Evolutionary conservation across 768 basidiomycete genomes (phyloP), one percentile per base, ranked within the genome.

Genomic region (Gelatoporia subvermispora): DNA sequence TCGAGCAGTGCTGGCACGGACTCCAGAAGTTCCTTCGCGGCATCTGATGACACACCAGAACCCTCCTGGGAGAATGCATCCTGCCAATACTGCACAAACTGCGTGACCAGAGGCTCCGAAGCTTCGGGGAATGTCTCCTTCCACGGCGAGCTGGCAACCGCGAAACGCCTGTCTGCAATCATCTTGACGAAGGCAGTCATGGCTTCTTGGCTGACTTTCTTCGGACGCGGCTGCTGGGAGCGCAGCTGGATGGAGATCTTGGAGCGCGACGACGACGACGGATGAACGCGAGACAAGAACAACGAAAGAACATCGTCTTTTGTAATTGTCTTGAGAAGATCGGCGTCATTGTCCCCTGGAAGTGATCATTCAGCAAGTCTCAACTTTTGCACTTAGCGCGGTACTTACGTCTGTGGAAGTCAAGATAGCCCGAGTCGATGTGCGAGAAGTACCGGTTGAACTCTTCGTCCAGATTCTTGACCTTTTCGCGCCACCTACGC

Each of bases 381-480:
- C 8, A n/a, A 31, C 7, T 31, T 7, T 31, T 31, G 8, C 23
- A 46, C 18, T 40, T 13, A 21, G 16, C 24, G 36, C 16, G 42
- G 15, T 10, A 77, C 85, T 65, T 64, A 93, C 94, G 78, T 62
- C 87, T 77, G 50, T 79, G 67, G 72, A 98, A 99, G 68, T 97
- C 93, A 54, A 83, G 79, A 56, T 87, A 90, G 3, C 93, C 88
- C 20, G 76, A 81, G 53, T 80, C 79, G 52, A 98, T 81, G 43
- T 88, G 80, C 16, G 60, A 56, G 72, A 85, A 84, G 60, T 84
- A 90, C 52, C 74, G 72, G n/a, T 69, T 67, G 2, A 74, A 70
- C 69, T 99, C 96, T 60, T 95, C 88, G 8, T 71, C 71, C 42
- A 98, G 66, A 63, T 96, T 97, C 76, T 98, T 97, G 58, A 84